Evolutionary conservation across 2,329 filamentous ascomycete species (phyloP).

Genomic region (Colletotrichum echinochloae): DNA sequence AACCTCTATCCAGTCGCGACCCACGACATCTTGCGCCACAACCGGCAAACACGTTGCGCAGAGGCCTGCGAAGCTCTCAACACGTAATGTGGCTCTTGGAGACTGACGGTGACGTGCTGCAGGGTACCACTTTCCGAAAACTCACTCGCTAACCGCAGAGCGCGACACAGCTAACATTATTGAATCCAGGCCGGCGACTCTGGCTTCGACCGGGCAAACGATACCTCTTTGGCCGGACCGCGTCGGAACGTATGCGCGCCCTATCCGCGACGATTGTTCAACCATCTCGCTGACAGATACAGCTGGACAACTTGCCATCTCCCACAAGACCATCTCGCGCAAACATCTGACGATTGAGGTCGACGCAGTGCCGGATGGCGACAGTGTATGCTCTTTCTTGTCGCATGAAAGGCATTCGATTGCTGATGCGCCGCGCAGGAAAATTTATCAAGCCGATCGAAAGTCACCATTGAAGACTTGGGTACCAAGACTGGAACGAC

Average conservation of each 20-base stretch:
- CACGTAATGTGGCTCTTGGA: slow-evolving; percentile 74
- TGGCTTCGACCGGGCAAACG: slow-evolving; percentile 89
- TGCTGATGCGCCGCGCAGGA: slow-evolving; percentile 56
- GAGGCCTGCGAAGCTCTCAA: background rate
- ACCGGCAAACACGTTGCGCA: background rate
- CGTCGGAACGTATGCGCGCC: slow-evolving; percentile 66
- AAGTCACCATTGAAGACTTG: slow-evolving; percentile 80
- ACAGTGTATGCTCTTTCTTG: slow-evolving; percentile 66
- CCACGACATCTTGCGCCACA: background rate
- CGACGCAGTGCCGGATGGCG: slow-evolving; percentile 70
- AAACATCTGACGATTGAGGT: slow-evolving; percentile 88
- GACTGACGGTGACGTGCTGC: slow-evolving; percentile 65
- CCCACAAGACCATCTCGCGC: slow-evolving; percentile 86
- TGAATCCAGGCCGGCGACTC: slow-evolving; percentile 61
- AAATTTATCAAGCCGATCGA: slow-evolving; percentile 73
- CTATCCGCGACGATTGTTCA: background rate
- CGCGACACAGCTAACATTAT: slow-evolving; percentile 28
- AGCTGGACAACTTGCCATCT: slow-evolving; percentile 77
- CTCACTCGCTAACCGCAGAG: background rate
- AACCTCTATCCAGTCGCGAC: slow-evolving; percentile 21
- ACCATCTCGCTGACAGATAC: slow-evolving; percentile 20
- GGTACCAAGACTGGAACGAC: slow-evolving; percentile 87
- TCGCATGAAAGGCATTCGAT: background rate
- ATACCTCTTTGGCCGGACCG: slow-evolving; percentile 87
- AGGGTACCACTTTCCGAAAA: slow-evolving; percentile 50